Conservation (phyloP, 768 basidiomycete species). For the Trametopsis cervina region DNA sequence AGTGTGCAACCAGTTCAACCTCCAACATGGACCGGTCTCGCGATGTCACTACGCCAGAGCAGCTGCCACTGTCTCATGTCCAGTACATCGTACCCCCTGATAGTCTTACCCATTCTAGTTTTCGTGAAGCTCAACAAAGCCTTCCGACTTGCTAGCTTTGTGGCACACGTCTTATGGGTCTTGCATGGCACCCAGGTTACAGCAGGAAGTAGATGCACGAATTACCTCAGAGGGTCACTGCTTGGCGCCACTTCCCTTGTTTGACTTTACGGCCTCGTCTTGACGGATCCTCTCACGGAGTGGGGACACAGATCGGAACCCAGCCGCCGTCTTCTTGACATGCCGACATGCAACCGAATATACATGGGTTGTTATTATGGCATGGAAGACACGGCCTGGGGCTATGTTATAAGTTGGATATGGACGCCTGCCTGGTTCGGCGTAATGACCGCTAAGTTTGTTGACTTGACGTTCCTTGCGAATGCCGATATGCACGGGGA, state of each 20-base stretch:
- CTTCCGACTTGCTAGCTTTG: neutral
- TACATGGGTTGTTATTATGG: slow-evolving; percentile 1
- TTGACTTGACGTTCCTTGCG: neutral
- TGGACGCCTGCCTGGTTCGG: slow-evolving; percentile 14
- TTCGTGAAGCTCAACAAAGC: neutral
- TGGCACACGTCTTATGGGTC: neutral
- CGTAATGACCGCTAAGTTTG: slow-evolving; percentile 3
- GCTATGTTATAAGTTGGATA: slow-evolving; percentile 6
- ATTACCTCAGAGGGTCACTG: neutral
- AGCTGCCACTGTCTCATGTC: neutral
- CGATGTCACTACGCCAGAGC: neutral
- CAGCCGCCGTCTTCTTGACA: neutral
- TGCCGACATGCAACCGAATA: slow-evolving; percentile 3
- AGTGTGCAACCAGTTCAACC: too few relatives aligned
- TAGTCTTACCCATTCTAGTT: neutral
- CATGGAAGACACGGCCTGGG: neutral
- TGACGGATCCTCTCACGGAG: neutral
- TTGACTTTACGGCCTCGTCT: neutral
- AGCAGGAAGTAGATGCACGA: neutral
- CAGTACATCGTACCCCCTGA: neutral
- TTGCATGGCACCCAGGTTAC: neutral
- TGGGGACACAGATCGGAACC: neutral
- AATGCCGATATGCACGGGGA: neutral
- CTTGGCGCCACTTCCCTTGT: neutral
- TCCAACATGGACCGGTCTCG: neutral